Evolutionary conservation across 331 rosid species (phyloP).

Genomic region (Stylosanthes scabra): DNA sequence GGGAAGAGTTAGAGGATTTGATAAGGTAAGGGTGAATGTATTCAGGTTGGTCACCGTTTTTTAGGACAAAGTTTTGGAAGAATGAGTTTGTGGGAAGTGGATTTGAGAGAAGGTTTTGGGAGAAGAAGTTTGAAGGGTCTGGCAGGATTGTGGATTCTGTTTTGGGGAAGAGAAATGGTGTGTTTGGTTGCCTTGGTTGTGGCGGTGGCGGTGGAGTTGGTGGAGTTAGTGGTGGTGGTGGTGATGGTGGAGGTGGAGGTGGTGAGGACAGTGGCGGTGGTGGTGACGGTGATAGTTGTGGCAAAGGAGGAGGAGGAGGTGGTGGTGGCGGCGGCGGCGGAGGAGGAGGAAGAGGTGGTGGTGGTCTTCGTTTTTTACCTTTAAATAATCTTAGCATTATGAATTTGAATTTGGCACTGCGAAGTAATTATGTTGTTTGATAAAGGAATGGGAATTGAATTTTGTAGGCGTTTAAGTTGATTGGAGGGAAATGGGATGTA

Average conservation of each 20-base stretch:
- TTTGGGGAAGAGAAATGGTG: constrained; percentile 66
- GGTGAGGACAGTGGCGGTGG: fast-evolving
- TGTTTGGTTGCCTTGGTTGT: constrained; percentile 20
- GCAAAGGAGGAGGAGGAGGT: background rate
- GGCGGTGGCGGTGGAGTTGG: background rate
- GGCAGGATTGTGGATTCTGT: constrained; percentile 66
- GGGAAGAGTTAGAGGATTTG: constrained; percentile 66
- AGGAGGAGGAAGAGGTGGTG: background rate
- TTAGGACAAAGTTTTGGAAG: constrained; percentile 75
- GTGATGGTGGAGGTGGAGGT: background rate
- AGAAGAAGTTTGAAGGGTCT: constrained; percentile 74
- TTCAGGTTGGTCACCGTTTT: constrained; percentile 77
- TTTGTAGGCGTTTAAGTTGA: constrained; percentile 38
- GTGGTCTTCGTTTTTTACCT: background rate
- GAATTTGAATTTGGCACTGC: constrained; percentile 12
- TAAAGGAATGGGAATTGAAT: background rate
- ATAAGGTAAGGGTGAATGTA: constrained; percentile 83
- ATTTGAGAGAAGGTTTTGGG: constrained; percentile 59
- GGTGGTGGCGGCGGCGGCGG: too few relatives aligned
- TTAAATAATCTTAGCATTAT: constrained; percentile 53
- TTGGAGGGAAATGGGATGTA: constrained; percentile 32
- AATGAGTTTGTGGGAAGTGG: constrained; percentile 88
- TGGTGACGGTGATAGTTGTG: background rate
- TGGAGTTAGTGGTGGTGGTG: background rate
- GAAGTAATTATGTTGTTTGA: background rate